These are phyloP conservation scores for Hura crepitans DNA, from an alignment of 441 rosid genomes.

Conservation along the genomic window DNA sequence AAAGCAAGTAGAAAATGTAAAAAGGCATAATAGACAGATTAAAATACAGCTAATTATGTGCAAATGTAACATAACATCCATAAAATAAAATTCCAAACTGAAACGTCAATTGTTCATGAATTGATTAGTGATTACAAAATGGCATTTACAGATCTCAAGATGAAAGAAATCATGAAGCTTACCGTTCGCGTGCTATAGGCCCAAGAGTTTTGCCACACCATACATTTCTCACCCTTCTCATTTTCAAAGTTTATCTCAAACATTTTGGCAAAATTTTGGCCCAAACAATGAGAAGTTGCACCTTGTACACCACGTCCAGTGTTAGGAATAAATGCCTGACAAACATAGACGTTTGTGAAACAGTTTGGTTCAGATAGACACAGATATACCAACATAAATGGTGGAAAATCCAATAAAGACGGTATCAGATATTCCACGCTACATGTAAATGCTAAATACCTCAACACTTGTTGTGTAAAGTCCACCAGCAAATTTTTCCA, in stretches of 20 bases:
- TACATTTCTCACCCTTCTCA: slow-evolving; percentile 82
- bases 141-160: slow-evolving; percentile 3
- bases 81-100: background rate
- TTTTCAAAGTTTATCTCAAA: slow-evolving; percentile 88
- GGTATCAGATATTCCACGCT: background rate
- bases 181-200: slow-evolving; percentile 91
- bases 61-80: slow-evolving; percentile 8
- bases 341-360: slow-evolving; percentile 14
- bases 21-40: background rate
- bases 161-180: slow-evolving; percentile 18
- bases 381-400: slow-evolving; percentile 1
- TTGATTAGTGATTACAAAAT: background rate
- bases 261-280: slow-evolving; percentile 97
- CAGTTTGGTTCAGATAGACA: slow-evolving; percentile 14
- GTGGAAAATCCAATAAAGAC: slow-evolving; percentile 2
- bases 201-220: slow-evolving; percentile 99
- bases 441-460: slow-evolving; percentile 36
- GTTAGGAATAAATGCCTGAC: slow-evolving; percentile 90
- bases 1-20: background rate
- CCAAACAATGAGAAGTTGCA: slow-evolving; percentile 95
- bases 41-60: background rate
- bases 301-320: slow-evolving; percentile 99
- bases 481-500: slow-evolving; percentile 98
- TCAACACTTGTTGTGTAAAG: slow-evolving; percentile 96
- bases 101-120: background rate